Base-by-base conservation (phyloP, 208 protist genomes). In the Crithidia acanthocephali region DNA sequence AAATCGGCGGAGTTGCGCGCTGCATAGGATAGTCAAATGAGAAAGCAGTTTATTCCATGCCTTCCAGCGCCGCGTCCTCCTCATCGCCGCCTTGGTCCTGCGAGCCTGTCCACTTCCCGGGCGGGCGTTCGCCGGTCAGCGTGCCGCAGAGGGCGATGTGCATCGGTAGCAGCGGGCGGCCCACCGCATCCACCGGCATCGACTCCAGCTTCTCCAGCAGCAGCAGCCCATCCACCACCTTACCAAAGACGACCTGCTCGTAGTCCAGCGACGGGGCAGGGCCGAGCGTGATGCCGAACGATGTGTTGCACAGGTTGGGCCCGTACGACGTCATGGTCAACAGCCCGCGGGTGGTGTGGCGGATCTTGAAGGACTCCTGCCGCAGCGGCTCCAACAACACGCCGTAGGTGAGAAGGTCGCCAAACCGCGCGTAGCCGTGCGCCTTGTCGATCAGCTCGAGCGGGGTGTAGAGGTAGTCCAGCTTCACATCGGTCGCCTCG, bases 211-310 rank as follows among this genome's bases (percentile, higher is more conserved):
- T 90, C 13, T 93, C 89, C 57, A 96, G 63, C 27, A 93, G 45
- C 25, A 66, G 56, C 35, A 91, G 55, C 35, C 94, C 92, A 40
- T 96, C 85, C 33, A 93, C 76, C 33, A 98, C 92, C n/a, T 87
- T 74, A 20, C 98, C 98, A 73, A 99, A 98, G 13, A 98, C 97
- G 25, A 97, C 93, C 69, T 99, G 98, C 58, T 95, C 96, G 67
- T 90, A 95, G 66, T 98, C 97, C 6, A 96, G 74, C 0, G 64
- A 74, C 6, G 89, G 88, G 15, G 82, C 80, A 15, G 88, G 74
- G 13, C 72, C 80, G 0, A 94, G 68, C 10, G 91, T 95, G 68
- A 97, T 88, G 51, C 85, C 75, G 64, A 96, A 96, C 1, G 83
- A 77, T 0, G 84, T 91, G 33, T 83, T 80, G 35, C 83, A 86